A percentile compares a stretch with the other conserved stretches of the same genome.
phyloP scores from a whole-genome alignment of 2,329 filamentous ascomycete species.

The Ploettnerulaceae sp. region DNA sequence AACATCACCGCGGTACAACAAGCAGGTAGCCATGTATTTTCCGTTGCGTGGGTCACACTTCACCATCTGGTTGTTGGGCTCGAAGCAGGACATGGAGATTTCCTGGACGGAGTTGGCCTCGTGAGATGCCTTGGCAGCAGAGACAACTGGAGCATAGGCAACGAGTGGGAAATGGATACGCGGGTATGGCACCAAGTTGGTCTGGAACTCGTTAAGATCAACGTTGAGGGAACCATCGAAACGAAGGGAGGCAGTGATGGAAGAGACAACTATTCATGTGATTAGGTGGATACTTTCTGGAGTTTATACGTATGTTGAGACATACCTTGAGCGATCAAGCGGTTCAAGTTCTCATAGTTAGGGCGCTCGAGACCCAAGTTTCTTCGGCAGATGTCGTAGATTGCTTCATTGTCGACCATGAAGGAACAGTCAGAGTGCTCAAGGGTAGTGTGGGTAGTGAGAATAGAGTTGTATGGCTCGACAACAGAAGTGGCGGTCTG shows the following conservation, averaged over 20 bases:
- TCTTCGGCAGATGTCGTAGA: constrained; percentile 98
- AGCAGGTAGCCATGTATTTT: constrained; percentile 99
- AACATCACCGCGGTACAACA: constrained; percentile 97
- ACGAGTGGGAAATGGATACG: constrained; percentile 99
- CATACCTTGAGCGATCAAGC: constrained; percentile 90
- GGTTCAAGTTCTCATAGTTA: constrained; percentile 98
- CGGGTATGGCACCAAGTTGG: constrained; percentile 97
- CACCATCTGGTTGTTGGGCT: constrained; percentile 99
- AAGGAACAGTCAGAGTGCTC: constrained; percentile 99
- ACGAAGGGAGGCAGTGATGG: constrained; percentile 95
- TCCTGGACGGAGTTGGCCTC: constrained; percentile 98
- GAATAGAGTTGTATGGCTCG: constrained; percentile 99
- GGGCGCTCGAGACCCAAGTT: constrained; percentile 97
- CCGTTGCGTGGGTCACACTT: constrained; percentile 98
- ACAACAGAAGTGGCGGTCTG: constrained; percentile 97
- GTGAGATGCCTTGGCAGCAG: constrained; percentile 90
- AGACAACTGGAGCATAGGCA: constrained; percentile 91
- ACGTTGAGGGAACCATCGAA: constrained; percentile 99
- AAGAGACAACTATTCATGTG: constrained; percentile 73
- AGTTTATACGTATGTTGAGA: constrained; percentile 17
- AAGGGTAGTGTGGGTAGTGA: constrained; percentile 97
- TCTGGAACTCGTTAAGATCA: constrained; percentile 99
- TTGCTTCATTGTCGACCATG: constrained; percentile 99
- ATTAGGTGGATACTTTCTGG: too few species aligned
- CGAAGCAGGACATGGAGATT: constrained; percentile 99